These are phyloP conservation scores for Mycosphaerella sp. DNA, from an alignment of 2,329 filamentous ascomycete genomes.

Conservation along the genomic window DNA sequence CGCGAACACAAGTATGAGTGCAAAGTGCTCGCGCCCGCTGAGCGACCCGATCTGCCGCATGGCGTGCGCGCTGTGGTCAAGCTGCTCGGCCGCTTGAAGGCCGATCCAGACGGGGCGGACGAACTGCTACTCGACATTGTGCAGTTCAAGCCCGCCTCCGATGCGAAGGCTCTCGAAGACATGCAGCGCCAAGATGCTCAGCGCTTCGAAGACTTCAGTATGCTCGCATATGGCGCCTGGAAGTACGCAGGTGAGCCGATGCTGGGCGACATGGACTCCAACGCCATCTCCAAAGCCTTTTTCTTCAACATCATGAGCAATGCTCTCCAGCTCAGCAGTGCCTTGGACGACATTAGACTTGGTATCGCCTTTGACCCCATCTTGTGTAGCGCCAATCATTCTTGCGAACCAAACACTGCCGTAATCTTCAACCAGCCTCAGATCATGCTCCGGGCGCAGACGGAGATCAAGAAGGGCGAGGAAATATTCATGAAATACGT, in stretches of 20 bases:
- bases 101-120: slow-evolving; percentile 23
- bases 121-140: slow-evolving; percentile 24
- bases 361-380: slow-evolving; percentile 55
- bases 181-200: slow-evolving; percentile 39
- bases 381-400: slow-evolving; percentile 54
- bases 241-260: slow-evolving; percentile 43
- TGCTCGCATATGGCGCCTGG: slow-evolving; percentile 51
- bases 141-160: slow-evolving; percentile 22
- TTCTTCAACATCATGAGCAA: slow-evolving; percentile 50
- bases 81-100: slow-evolving; percentile 37
- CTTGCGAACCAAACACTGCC: slow-evolving; percentile 55
- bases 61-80: slow-evolving; percentile 52
- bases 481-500: slow-evolving; percentile 59
- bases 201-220: slow-evolving; percentile 45
- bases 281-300: slow-evolving; percentile 8
- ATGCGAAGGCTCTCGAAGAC: slow-evolving; percentile 43
- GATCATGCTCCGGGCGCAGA: slow-evolving; percentile 48
- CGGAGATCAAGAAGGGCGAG: slow-evolving; percentile 48
- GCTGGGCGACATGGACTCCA: slow-evolving; percentile 22
- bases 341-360: slow-evolving; percentile 49
- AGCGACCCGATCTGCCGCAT: slow-evolving; percentile 45
- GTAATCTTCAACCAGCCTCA: slow-evolving; percentile 52
- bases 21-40: slow-evolving; percentile 43
- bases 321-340: slow-evolving; percentile 51
- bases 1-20: slow-evolving; percentile 56